Conservation (phyloP, 257 asterid genomes). For the Solanum sitiens region DNA sequence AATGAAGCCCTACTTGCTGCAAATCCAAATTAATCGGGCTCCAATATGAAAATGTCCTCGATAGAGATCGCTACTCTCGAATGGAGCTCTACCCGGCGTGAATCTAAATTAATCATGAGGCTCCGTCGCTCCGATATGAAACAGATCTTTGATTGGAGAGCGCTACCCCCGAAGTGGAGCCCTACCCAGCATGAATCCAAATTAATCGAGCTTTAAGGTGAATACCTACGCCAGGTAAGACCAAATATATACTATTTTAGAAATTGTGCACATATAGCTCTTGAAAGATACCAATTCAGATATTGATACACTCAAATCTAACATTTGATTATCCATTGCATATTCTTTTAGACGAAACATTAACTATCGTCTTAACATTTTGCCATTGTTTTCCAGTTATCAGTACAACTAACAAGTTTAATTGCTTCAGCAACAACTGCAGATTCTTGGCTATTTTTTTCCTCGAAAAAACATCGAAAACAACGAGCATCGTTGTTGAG, state of each 20-base stretch:
- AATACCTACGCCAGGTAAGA: not conserved
- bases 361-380: not conserved
- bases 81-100: accelerated
- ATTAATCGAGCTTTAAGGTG: not conserved
- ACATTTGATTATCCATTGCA: not conserved
- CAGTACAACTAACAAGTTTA: not conserved
- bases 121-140: too few relatives aligned
- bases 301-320: not conserved
- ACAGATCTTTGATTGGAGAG: too few relatives aligned
- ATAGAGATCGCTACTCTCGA: too few relatives aligned
- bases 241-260: not conserved
- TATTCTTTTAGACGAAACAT: not conserved
- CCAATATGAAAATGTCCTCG: too few relatives aligned
- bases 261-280: not conserved
- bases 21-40: too few relatives aligned
- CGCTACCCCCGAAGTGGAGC: too few relatives aligned
- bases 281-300: not conserved
- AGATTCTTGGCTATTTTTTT: not conserved
- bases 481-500: not conserved
- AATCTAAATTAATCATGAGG: too few relatives aligned
- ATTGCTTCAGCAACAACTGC: not conserved
- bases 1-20: accelerated
- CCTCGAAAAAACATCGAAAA: not conserved
- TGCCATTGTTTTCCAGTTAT: not conserved
- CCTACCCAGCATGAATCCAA: too few relatives aligned